Evolutionary conservation across 768 basidiomycete species (phyloP), one percentile per base, ranked within the genome.

Genomic region (Lactarius evosmus): DNA sequence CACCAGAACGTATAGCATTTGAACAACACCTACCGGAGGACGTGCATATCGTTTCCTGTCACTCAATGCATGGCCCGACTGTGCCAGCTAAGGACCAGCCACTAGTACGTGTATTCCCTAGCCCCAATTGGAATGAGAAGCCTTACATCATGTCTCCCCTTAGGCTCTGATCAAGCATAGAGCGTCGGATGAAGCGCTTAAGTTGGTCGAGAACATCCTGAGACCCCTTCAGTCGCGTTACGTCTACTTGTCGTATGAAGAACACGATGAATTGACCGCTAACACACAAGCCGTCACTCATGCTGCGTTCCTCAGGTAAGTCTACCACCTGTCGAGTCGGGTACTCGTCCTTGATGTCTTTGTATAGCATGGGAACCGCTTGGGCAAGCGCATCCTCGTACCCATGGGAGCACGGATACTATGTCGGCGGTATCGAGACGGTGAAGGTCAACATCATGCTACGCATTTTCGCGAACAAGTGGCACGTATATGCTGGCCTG

Each of bases 401-500:
- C 74, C 97, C 97, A 3, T 98, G 97, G 97, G 96, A 98, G 75
- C 85, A 89, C 44, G 91, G 93, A 1, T 85, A 91, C 54, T 98
- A 98, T 75, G 93, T 97, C 33, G 93, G 95, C 27, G 97, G 97
- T 0, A 95, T 99, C 69, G 97, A 99, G 74, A 95, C 93, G 1
- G 94, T 94, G 69, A 99, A 99, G 77, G 95, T 94, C 70, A 99
- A 99, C 80, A 89, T 98, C 75, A 87, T 91, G 66, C 83, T 97
- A 22, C 92, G 97, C 0, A 98, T 99, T 70, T 99, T 98, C 75
- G 84, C 93, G 50, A 97, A 95, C 75, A 89, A 94, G 65, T 99
- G 95, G 95, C 96, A 99, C 76, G 96, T 99, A 72, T 99, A 99
- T 74, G 96, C 96, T 16, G 96, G 97, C 2, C 84, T 99, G n/a